Conservation (phyloP, 1,284 basidiomycete species). For the Pascua sp. region DNA sequence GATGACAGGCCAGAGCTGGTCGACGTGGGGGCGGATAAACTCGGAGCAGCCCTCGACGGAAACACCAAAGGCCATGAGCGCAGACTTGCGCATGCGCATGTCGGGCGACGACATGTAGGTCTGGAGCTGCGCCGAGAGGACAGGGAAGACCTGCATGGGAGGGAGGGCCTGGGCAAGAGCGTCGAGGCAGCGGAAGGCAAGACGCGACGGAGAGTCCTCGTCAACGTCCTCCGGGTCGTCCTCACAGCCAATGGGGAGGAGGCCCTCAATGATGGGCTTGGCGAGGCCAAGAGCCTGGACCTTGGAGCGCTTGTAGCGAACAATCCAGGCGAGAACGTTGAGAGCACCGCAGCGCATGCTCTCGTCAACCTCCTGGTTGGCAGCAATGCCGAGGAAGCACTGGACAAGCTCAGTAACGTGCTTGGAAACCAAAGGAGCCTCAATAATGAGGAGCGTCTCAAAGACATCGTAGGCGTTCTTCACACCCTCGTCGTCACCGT, state of each 20-base stretch:
- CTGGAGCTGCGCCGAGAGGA: conserved; percentile 74
- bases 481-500: conserved; percentile 74
- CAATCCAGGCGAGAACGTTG: conserved; percentile 93
- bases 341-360: conserved; percentile 87
- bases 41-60: conserved; percentile 97
- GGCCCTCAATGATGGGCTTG: conserved; percentile 78
- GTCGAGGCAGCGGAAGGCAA: conserved; percentile 93
- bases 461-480: conserved; percentile 92
- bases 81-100: conserved; percentile 76
- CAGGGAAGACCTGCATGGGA: conserved; percentile 93
- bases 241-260: conserved; percentile 93
- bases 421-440: conserved; percentile 85
- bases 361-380: conserved; percentile 71
- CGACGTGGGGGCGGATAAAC: conserved; percentile 92
- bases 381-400: conserved; percentile 83
- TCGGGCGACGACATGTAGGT: conserved; percentile 80
- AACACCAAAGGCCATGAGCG: conserved; percentile 93
- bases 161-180: conserved; percentile 89
- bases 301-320: conserved; percentile 96
- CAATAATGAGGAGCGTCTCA: conserved; percentile 91
- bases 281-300: conserved; percentile 84
- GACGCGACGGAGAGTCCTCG: conserved; percentile 80
- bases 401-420: conserved; percentile 83
- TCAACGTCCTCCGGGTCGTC: conserved; percentile 77
- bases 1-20: conserved; percentile 90